Conservation (phyloP, 148 eudicot species). For the Rheum nobile region DNA sequence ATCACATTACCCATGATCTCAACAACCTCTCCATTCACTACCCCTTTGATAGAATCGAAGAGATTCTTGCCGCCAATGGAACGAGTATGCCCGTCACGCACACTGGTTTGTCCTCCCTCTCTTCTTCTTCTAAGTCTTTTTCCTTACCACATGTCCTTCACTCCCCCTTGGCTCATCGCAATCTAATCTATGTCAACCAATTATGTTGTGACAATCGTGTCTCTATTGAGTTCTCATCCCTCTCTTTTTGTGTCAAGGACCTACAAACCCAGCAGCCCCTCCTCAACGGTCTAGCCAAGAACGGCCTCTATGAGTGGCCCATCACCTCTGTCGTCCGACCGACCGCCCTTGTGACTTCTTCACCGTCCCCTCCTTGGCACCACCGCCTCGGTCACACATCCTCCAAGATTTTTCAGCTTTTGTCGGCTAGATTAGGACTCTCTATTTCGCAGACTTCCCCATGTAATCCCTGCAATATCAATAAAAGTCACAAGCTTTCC, state of each 20-base stretch:
- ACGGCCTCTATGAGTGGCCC: background rate
- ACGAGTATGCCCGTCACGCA: too few species aligned
- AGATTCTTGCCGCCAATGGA: too few species aligned
- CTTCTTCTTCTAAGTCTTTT: background rate
- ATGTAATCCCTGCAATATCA: too few species aligned
- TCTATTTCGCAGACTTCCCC: too few species aligned
- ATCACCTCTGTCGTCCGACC: background rate
- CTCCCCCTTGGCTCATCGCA: background rate
- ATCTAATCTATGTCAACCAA: background rate
- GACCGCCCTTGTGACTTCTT: background rate
- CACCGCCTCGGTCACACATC: background rate
- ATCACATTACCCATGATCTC: too few species aligned
- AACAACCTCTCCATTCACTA: too few species aligned
- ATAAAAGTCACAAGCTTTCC: too few species aligned
- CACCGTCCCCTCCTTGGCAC: background rate
- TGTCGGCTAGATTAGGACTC: too few species aligned
- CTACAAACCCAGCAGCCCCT: background rate
- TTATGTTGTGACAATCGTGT: constrained; percentile 1
- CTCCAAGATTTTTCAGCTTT: too few species aligned
- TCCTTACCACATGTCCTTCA: background rate
- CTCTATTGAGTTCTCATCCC: background rate
- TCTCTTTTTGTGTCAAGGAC: constrained; percentile 5
- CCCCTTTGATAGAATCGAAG: too few species aligned
- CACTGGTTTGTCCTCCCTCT: background rate
- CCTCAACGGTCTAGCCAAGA: background rate